These are phyloP conservation scores for Cenococcum geophilum DNA, from an alignment of 495 filamentous ascomycete genomes.

Conservation along the genomic window DNA sequence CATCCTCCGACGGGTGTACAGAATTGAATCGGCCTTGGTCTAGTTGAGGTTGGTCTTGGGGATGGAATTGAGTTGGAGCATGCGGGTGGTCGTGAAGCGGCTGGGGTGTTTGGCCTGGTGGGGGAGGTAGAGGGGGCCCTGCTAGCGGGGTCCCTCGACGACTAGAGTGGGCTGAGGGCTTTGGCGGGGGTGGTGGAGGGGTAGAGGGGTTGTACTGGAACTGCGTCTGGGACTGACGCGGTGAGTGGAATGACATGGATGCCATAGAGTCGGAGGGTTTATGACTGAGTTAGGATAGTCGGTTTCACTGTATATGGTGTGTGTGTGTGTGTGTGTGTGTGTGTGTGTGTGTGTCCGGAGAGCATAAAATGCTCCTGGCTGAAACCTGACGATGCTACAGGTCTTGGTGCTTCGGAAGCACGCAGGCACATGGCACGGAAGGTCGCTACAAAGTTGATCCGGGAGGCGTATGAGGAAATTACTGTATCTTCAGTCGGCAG, in stretches of 20 bases:
- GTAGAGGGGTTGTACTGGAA: slow-evolving; percentile 36
- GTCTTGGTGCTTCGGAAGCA: no score
- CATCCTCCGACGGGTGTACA: slow-evolving; percentile 34
- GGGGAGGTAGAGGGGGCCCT: slow-evolving; percentile 40
- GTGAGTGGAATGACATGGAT: slow-evolving; percentile 30
- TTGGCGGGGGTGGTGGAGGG: slow-evolving; percentile 40
- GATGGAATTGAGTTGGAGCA: slow-evolving; percentile 11
- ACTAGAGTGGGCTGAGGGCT: slow-evolving; percentile 35
- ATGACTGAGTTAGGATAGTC: background rate
- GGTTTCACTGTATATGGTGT: no score
- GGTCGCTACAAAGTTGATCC: no score
- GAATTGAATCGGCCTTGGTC: background rate
- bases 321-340: no score
- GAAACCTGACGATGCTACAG: no score
- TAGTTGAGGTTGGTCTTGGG: slow-evolving; percentile 22
- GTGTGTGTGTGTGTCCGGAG: no score
- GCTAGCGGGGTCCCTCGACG: slow-evolving; percentile 32
- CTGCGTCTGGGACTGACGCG: slow-evolving; percentile 29
- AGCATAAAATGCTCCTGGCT: no score
- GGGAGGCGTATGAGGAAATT: no score
- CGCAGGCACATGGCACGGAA: no score
- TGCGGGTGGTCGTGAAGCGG: slow-evolving; percentile 21
- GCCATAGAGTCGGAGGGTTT: background rate
- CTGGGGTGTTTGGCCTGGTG: slow-evolving; percentile 26
- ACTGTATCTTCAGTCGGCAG: no score